Evolutionary conservation across 371 early-diverging fungal species (phyloP).

Genomic region (Thermomucor indicae-seudaticae): DNA sequence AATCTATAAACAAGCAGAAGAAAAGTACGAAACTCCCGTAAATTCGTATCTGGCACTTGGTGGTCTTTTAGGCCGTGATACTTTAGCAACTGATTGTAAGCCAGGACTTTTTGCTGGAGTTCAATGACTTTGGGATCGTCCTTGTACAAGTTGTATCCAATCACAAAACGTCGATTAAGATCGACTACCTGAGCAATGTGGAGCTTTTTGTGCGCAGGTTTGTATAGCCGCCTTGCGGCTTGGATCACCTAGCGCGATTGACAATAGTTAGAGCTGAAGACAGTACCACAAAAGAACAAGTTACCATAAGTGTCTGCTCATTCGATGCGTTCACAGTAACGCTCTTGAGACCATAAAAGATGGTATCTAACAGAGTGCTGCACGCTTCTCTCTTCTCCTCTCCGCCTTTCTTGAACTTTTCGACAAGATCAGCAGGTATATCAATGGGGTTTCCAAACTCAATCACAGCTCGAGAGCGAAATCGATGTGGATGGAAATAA

Average conservation of each 20-base stretch:
- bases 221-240: conserved; percentile 91
- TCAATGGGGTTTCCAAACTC: conserved; percentile 89
- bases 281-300: too few relatives aligned
- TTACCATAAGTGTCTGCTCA: conserved; percentile 82
- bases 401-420: conserved; percentile 77
- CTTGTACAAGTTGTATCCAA: conserved; percentile 77
- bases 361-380: conserved; percentile 63
- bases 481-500: conserved; percentile 92
- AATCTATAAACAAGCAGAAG: conserved; percentile 67
- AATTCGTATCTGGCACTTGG: conserved; percentile 82
- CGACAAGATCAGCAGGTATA: conserved; percentile 70
- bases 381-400: conserved; percentile 73
- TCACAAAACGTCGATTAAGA: conserved; percentile 89
- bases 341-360: conserved; percentile 65
- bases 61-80: conserved; percentile 95
- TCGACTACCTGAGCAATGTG: conserved; percentile 82
- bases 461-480: conserved; percentile 89
- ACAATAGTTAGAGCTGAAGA: neutral
- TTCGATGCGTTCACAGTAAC: conserved; percentile 91
- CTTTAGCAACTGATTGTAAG: conserved; percentile 84
- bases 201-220: conserved; percentile 77
- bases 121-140: conserved; percentile 80
- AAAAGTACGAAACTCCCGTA: conserved; percentile 69
- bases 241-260: conserved; percentile 68
- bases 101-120: conserved; percentile 66